Conservation (phyloP, 2,329 filamentous ascomycete species). For the Alternaria sp. region DNA sequence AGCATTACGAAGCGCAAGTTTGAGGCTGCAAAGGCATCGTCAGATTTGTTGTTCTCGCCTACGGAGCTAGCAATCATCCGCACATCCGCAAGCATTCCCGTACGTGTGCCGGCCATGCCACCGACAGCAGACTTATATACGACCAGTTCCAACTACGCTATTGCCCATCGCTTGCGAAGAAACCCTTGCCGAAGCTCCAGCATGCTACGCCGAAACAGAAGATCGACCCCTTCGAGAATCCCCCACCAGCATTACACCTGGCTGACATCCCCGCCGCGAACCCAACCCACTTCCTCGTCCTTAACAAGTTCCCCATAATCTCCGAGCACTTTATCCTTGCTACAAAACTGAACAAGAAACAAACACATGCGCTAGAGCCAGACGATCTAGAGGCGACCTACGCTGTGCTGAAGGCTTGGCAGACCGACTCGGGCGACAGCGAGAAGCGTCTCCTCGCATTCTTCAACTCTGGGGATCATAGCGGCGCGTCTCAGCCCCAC, state of each 20-base stretch:
- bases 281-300: conserved; percentile 68
- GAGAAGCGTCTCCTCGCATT: conserved; percentile 66
- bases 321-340: conserved; percentile 76
- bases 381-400: conserved; percentile 69
- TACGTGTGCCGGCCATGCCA: conserved; percentile 31
- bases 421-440: conserved; percentile 29
- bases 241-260: conserved; percentile 63
- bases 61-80: conserved; percentile 52
- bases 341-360: conserved; percentile 69
- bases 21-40: conserved; percentile 44
- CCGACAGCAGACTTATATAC: conserved; percentile 21
- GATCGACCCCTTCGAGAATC: conserved; percentile 71
- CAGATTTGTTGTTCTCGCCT: conserved; percentile 51
- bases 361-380: conserved; percentile 69
- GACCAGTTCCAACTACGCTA: conserved; percentile 77
- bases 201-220: conserved; percentile 35
- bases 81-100: conserved; percentile 49
- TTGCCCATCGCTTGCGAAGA: conserved; percentile 73
- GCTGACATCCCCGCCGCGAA: conserved; percentile 56
- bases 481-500: conserved; percentile 76
- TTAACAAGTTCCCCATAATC: conserved; percentile 80
- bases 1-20: conserved; percentile 51
- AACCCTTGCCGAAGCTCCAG: conserved; percentile 62
- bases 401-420: conserved; percentile 69
- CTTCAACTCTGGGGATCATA: conserved; percentile 75